Conservation (phyloP, 208 protist species). For the Phytomonas sp. region DNA sequence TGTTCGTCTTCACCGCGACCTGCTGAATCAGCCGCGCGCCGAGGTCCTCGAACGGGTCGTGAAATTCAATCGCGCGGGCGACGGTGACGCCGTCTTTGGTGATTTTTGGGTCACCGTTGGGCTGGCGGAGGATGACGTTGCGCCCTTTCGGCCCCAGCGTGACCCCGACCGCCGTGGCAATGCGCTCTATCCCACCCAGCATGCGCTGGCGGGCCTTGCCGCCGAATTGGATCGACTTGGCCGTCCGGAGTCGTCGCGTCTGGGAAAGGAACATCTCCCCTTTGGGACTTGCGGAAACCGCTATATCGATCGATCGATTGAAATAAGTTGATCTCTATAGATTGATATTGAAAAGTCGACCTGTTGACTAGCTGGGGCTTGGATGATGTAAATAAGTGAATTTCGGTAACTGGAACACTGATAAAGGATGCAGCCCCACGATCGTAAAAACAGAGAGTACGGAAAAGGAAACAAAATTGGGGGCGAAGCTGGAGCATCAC, state of each 20-base stretch:
- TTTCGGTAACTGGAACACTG: background rate
- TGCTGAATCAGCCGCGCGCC: constrained; percentile 95
- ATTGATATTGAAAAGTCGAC: background rate
- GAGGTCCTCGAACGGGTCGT: constrained; percentile 97
- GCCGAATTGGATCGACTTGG: constrained; percentile 95
- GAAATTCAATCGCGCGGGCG: constrained; percentile 98
- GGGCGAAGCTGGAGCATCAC: background rate
- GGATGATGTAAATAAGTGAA: background rate
- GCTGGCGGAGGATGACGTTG: constrained; percentile 98
- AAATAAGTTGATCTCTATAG: background rate
- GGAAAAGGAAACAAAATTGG: background rate
- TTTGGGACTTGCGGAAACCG: background rate
- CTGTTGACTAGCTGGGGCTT: background rate
- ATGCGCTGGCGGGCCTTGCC: constrained; percentile 91
- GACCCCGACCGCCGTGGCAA: constrained; percentile 95
- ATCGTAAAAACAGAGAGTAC: constrained; percentile 11
- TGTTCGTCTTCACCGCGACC: constrained; percentile 97
- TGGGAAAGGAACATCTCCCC: constrained; percentile 19
- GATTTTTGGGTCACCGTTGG: constrained; percentile 97
- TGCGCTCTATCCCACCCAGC: constrained; percentile 94
- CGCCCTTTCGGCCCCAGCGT: constrained; percentile 98
- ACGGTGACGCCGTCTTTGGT: constrained; percentile 99
- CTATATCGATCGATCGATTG: background rate
- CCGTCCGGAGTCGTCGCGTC: constrained; percentile 25
- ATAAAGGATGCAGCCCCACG: background rate